A percentile compares a stretch with the other conserved stretches of the same genome.
Evolutionary conservation across 768 basidiomycete species (phyloP).

Genomic region (Tricholomella constricta): DNA sequence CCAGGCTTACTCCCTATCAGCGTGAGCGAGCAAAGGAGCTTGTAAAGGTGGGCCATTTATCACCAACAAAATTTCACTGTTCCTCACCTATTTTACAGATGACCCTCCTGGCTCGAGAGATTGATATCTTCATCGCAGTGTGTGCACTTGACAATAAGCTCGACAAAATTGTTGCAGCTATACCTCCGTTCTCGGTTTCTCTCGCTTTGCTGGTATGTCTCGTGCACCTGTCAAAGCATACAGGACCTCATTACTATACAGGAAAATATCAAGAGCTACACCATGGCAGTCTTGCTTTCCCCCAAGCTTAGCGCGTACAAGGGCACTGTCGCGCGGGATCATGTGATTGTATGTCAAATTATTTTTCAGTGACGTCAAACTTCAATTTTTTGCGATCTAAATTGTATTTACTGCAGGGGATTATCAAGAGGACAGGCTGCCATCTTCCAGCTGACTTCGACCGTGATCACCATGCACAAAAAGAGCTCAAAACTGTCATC

Average conservation of each 20-base stretch:
- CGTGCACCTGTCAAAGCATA: not conserved
- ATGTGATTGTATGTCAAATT: conserved; percentile 20
- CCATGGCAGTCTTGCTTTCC: conserved; percentile 22
- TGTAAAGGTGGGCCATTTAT: not conserved
- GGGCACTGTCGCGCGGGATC: conserved; percentile 16
- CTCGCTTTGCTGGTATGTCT: conserved; percentile 7
- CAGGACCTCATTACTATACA: not conserved
- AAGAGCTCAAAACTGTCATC: conserved; percentile 14
- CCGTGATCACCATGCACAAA: conserved; percentile 17
- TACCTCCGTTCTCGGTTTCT: conserved; percentile 6
- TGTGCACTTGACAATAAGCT: conserved; percentile 12
- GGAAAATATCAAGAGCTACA: conserved; percentile 23
- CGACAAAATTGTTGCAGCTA: conserved; percentile 3
- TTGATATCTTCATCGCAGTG: not conserved
- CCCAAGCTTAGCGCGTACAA: conserved; percentile 25
- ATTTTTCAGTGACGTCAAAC: too few relatives aligned
- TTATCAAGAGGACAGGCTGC: conserved; percentile 17
- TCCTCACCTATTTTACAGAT: not conserved
- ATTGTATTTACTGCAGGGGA: conserved; percentile 8
- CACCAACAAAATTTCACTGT: not conserved
- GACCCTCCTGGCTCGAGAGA: not conserved
- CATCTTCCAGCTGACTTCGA: conserved; percentile 22
- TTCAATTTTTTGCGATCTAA: too few relatives aligned
- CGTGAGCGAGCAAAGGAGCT: conserved; percentile 1
- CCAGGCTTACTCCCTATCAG: conserved; percentile 14